Evolutionary conservation across 768 basidiomycete genomes (phyloP), one percentile per base, ranked within the genome.

Genomic region (Boletus vinaceobasis): DNA sequence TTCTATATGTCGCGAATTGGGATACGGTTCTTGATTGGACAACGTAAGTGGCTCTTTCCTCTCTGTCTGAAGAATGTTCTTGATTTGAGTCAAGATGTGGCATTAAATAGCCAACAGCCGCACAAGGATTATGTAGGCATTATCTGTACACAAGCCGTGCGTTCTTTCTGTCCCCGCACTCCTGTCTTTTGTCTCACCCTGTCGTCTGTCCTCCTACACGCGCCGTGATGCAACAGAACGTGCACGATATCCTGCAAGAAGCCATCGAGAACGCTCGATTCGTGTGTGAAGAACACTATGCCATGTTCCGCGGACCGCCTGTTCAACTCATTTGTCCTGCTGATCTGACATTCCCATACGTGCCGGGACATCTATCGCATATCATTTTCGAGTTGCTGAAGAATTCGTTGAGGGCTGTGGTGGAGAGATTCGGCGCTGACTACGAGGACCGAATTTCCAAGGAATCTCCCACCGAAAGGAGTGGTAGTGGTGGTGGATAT

Each of bases 331-430:
- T 98, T 63, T 98, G 97, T 72, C 93, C 94, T 0, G 75, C 81
- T 49, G 74, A 90, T 64, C 83, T 99, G 60, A 80, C 81, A 19
- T 98, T 98, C 75, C 79, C 93, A 60, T 98, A 98, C 72, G 93
- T 99, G 43, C 97, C 97, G 0, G 94, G 93, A 4, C 97, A 99
- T 67, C 76, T 99, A 57, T 93, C 90, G 1, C 97, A 99, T 71
- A 98, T 99, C 73, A 82, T 88, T 61, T 99, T 99, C 72, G 97
- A 99, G 66, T 81, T 99, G 11, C 80, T 98, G 53, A 99, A 99
- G 71, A 99, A 99, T 78, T 98, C 95, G 17, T 79, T 99, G 10
- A 87, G 97, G 39, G 97, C 97, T 1, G 90, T 96, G 51, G 96
- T 99, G 17, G 97, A 98, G 72, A 83, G 90, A 2, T 90, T 84